Evolutionary conservation across 441 rosid genomes (phyloP), one percentile per base, ranked within the genome.

Genomic region (Gossypium gossypioides): DNA sequence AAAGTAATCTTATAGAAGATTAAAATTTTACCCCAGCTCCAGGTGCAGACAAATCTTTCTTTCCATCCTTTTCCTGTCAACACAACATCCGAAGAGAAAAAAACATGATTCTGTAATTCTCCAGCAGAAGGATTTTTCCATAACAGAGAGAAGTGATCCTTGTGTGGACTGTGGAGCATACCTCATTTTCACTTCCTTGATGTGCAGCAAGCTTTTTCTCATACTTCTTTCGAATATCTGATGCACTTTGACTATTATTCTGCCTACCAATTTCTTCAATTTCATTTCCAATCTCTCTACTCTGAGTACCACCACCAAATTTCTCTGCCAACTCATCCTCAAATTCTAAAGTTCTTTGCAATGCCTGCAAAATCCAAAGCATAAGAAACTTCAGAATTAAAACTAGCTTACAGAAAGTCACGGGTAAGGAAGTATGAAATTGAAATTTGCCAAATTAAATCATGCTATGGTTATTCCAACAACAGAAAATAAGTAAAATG

Each of bases 311-410:
- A 72, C 96, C 97, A 61, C 99, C 99, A 86, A 96, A 96, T 87
- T 90, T 93, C 86, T 88, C 91, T 42, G 95, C 99, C 77, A 91
- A 77, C 79, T 96, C 98, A 83, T 90, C 86, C 81, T 96, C 99
- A 84, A 96, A 96, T 81, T 96, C 99, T 64, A 90, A 82, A 70
- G 99, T 96, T 78, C 99, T 82, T 83, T 93, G 97, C 40, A 96
- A 81, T 74, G 97, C 98, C 99, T 96, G 77, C 52, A 69, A 57
- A 65, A 68, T 34, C 54, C 65, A 86, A 68, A 80, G 68, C 44
- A 80, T 64, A 77, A 18, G 46, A 55, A 74, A 72, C 42, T 68
- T 76, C 64, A 32, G 6, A 29, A 60, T 27, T 61, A 60, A 58
- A 71, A 57, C 12, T 22, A 51, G 34, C 64, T 7, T 3, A 34